Conservation (phyloP, 371 early-diverging fungal genomes). For the Mucor circinelloides region DNA sequence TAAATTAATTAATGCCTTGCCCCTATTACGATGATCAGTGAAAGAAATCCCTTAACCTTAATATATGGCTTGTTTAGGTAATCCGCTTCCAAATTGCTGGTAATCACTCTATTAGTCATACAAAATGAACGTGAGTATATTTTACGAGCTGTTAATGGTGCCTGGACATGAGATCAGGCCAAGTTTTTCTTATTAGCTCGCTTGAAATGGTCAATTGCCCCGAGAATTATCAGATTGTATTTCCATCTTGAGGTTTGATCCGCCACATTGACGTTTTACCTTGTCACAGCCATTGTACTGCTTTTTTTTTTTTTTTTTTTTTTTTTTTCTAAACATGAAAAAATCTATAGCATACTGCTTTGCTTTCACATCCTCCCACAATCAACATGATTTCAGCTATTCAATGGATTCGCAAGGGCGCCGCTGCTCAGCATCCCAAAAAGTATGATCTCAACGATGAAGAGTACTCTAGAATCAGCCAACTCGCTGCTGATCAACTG, state of each 20-base stretch:
- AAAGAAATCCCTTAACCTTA: neutral
- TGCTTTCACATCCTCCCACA: neutral
- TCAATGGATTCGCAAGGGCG: slow-evolving; percentile 91
- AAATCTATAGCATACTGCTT: neutral
- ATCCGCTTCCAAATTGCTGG: neutral
- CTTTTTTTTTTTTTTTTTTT: slow-evolving; percentile 9
- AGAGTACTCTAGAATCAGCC: slow-evolving; percentile 80
- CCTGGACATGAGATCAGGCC: neutral
- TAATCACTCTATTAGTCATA: neutral
- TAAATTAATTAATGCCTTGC: neutral
- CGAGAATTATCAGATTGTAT: neutral
- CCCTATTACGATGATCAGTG: neutral
- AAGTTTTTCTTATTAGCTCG: neutral
- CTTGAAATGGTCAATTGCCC: neutral
- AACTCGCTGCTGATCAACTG: slow-evolving; percentile 70
- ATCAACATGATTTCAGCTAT: slow-evolving; percentile 74
- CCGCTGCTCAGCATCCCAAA: slow-evolving; percentile 75
- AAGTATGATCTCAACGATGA: slow-evolving; percentile 83
- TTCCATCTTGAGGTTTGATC: neutral
- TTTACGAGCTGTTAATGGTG: neutral
- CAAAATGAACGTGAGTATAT: neutral
- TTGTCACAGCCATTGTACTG: neutral
- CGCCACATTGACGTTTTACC: neutral
- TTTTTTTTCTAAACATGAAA: neutral
- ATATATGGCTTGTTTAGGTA: neutral